These are phyloP conservation scores for Talaromyces piceae DNA, from an alignment of 2,329 filamentous ascomycete genomes.

Conservation along the genomic window DNA sequence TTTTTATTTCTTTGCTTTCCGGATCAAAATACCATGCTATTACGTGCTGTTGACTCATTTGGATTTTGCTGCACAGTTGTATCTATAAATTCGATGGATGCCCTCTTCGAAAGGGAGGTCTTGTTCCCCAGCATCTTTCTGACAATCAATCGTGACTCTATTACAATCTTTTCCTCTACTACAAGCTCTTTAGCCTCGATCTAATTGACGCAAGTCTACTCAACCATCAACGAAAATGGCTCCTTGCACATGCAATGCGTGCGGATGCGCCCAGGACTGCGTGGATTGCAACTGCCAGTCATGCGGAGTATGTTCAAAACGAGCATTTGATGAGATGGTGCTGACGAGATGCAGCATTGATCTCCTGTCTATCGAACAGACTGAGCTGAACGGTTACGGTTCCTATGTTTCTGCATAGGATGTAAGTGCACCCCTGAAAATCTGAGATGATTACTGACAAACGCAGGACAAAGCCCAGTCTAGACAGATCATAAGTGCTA, in stretches of 20 bases:
- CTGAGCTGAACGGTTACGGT: too few species aligned
- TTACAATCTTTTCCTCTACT: neutral
- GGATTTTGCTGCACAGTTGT: neutral
- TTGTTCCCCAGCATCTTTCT: too few species aligned
- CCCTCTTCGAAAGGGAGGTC: too few species aligned
- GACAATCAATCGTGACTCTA: neutral
- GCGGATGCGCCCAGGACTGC: constrained; percentile 1
- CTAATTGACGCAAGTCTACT: neutral
- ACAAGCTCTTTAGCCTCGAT: neutral
- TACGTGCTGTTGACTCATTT: neutral
- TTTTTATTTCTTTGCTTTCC: too few species aligned
- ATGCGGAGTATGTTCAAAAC: neutral
- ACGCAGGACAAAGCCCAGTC: neutral
- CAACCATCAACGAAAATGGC: neutral
- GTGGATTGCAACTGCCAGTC: neutral
- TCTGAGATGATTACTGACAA: too few species aligned
- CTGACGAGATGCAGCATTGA: neutral
- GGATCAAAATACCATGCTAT: neutral
- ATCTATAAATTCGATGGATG: neutral
- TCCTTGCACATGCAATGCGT: constrained; percentile 3
- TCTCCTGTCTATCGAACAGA: neutral
- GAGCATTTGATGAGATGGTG: neutral
- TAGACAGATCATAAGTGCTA: neutral
- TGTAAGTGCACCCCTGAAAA: neutral
- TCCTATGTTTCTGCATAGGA: neutral